phyloP scores from a whole-genome alignment of 1,139 yeast genomes.

The Blastobotrys arbuscula region DNA sequence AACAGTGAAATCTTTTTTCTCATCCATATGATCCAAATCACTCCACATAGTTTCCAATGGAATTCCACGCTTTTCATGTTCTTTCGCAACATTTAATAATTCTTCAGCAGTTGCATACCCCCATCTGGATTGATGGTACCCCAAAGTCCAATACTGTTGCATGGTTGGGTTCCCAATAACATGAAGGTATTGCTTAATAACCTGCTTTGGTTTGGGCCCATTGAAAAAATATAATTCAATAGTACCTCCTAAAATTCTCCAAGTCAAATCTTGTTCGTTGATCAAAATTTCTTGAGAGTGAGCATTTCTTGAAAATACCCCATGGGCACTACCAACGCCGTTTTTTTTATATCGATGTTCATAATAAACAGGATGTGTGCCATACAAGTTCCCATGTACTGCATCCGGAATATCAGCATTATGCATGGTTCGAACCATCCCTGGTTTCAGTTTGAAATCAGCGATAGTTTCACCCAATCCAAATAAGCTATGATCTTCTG shows the following conservation, averaged over 20 bases:
- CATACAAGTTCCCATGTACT: constrained; percentile 22
- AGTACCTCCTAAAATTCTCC: constrained; percentile 29
- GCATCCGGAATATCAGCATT: constrained; percentile 21
- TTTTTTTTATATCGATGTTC: constrained; percentile 22
- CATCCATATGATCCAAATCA: constrained; percentile 28
- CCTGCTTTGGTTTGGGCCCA: constrained; percentile 35
- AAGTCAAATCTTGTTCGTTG: constrained; percentile 17
- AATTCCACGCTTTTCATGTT: constrained; percentile 10
- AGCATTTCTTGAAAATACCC: constrained; percentile 24
- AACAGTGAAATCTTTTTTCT: constrained; percentile 33
- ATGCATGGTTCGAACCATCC: constrained; percentile 23
- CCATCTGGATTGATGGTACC: constrained; percentile 26
- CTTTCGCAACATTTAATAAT: constrained; percentile 14
- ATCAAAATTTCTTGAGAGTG: constrained; percentile 24
- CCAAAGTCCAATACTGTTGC: constrained; percentile 30
- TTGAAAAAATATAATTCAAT: constrained; percentile 36
- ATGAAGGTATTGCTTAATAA: constrained; percentile 29
- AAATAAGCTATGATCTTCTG: constrained; percentile 30
- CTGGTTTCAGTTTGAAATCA: constrained; percentile 32
- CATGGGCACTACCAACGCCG: constrained; percentile 16
- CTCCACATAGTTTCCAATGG: constrained; percentile 23
- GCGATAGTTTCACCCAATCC: constrained; percentile 37
- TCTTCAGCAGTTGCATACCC: constrained; percentile 16
- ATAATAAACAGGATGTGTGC: constrained; percentile 32
- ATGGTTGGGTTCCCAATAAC: constrained; percentile 33